Percentiles rank a stretch among this genome's conserved stretches.
Evolutionary conservation across 164 flowering plant genomes (phyloP).

Genomic region (Magnolia sinica): DNA sequence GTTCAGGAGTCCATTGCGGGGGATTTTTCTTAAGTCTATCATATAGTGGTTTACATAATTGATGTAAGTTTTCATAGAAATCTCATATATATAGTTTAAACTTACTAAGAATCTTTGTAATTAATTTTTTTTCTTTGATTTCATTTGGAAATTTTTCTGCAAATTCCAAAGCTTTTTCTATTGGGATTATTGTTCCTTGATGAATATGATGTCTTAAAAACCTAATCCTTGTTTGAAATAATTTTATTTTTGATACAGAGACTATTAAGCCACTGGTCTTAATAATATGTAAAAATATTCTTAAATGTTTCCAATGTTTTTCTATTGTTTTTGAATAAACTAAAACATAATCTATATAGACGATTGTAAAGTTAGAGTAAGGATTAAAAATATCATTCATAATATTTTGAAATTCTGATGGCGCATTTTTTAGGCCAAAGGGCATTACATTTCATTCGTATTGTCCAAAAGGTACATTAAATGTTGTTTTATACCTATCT

Average conservation of each 20-base stretch:
- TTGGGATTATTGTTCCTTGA: background rate
- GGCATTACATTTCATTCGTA: too few species aligned
- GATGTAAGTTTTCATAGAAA: background rate
- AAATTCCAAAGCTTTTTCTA: background rate
- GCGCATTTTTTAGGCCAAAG: too few species aligned
- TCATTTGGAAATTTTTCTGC: background rate
- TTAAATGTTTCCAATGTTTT: background rate
- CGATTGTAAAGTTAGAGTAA: background rate
- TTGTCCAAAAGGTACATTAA: too few species aligned
- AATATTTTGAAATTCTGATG: too few species aligned
- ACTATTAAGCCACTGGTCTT: background rate
- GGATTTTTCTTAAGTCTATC: slow-evolving; percentile 6
- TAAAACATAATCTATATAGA: background rate
- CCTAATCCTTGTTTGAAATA: background rate
- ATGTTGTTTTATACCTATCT: too few species aligned
- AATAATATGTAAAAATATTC: background rate
- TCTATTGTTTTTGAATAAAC: background rate
- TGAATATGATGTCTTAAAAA: background rate
- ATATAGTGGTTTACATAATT: background rate
- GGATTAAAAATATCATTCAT: background rate
- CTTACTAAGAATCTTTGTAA: background rate
- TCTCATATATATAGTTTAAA: background rate
- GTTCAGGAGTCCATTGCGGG: background rate
- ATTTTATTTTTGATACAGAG: background rate
- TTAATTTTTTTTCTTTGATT: background rate